phyloP scores from a whole-genome alignment of 768 basidiomycete species.

The Tricholoma hemisulphureum region DNA sequence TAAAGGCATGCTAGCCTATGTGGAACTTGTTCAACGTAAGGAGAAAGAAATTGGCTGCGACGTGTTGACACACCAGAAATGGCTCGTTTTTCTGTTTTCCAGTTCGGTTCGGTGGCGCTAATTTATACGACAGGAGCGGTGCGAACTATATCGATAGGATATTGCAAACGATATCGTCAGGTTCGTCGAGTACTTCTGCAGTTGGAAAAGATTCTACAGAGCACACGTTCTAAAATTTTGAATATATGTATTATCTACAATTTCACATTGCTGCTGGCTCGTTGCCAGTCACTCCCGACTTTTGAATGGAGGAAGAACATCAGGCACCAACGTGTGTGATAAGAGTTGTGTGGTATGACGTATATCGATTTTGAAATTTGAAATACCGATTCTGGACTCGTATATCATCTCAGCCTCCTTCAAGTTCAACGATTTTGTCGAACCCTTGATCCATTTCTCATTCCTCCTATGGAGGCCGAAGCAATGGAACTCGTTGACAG shows the following conservation, averaged over 20 bases:
- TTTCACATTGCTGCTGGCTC: no score
- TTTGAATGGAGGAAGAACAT: no score
- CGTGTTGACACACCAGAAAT: constrained; percentile 93
- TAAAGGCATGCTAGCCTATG: constrained; percentile 92
- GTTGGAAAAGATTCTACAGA: constrained; percentile 89
- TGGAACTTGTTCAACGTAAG: constrained; percentile 81
- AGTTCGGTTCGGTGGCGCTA: background rate
- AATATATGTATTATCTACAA: no score
- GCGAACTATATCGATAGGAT: constrained; percentile 90
- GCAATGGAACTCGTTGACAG: constrained; percentile 37
- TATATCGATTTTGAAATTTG: no score
- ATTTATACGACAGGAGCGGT: constrained; percentile 61
- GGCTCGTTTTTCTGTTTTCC: constrained; percentile 46
- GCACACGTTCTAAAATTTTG: constrained; percentile 59
- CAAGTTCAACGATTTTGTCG: background rate
- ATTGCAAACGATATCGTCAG: constrained; percentile 77
- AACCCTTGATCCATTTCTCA: background rate
- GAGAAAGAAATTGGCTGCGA: constrained; percentile 88
- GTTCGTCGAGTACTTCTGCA: constrained; percentile 84
- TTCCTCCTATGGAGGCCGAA: constrained; percentile 38
- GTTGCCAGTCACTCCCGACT: no score
- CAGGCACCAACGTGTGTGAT: no score
- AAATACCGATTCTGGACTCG: no score
- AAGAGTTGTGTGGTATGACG: no score
- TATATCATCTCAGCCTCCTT: background rate